Base-by-base conservation (phyloP, 164 flowering plant genomes). In the Vitis riparia region DNA sequence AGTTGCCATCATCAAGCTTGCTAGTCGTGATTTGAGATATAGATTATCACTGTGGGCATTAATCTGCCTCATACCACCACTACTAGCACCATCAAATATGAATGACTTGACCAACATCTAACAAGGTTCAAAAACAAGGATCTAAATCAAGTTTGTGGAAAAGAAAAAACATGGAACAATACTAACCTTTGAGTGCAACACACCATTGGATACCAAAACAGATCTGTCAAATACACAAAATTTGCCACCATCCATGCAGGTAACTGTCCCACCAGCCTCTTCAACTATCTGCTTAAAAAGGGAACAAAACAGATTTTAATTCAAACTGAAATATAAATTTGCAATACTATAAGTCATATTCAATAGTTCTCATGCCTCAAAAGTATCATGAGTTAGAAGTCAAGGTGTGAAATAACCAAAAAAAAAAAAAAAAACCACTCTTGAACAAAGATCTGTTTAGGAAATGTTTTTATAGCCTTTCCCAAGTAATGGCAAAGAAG, bases 191-290 rank as follows among this genome's bases (percentile, higher is more conserved):
- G 76, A 69, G 80, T 94, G 97, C 59, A 92, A 72, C 48, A 73
- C 76, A 37, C 93, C 92, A 76, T 92, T 94, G 58, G 98, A 94
- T 11, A 94, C 97, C 76, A 94, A 77, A 68, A 91, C 92, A 52
- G 97, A 94, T 79, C 98, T 84, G 71, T 94, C 98, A 74, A 92
- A 94, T 16, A 92, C 97, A 75, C 87, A 80, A 81, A 94, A 94
- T 11, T 79, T 81, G 63, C 82, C 88, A 13, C 98, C 97, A 78
- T 94, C 98, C 98, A 94, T 92, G 71, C 97, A 68, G 53, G 89
- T 68, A 60, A 92, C 97, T 49, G 85, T 49, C 47, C 98, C 98
- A 67, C 97, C 97, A 71, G 97, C 98, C 78, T 94, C 98, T 86
- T 94, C 98, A 82, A 94, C 98, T 51, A 94, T 89, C 98, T 94